These are phyloP conservation scores for Candida dubliniensis DNA, from an alignment of 1,139 yeast species.

Conservation along the genomic window DNA sequence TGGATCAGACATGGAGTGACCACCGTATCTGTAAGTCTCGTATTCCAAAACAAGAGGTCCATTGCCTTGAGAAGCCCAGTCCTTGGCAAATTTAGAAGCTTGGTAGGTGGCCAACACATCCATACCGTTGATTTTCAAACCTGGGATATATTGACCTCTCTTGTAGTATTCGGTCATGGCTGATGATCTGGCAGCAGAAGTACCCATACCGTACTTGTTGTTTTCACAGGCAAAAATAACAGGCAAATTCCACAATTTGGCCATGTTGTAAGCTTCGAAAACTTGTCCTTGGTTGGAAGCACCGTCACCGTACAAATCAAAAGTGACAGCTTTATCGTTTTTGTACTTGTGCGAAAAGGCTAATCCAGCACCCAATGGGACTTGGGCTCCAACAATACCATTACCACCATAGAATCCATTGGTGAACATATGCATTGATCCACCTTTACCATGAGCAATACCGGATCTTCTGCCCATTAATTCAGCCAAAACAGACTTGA, in stretches of 20 bases:
- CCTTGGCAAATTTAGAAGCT: constrained; percentile 96
- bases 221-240: constrained; percentile 95
- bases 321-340: constrained; percentile 77
- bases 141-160: constrained; percentile 99
- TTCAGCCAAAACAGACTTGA: constrained; percentile 88
- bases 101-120: constrained; percentile 93
- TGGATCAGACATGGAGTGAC: constrained; percentile 99
- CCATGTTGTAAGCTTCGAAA: constrained; percentile 97
- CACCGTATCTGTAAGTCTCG: constrained; percentile 99
- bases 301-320: constrained; percentile 96
- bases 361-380: constrained; percentile 95
- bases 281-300: constrained; percentile 99
- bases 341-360: constrained; percentile 96
- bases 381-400: constrained; percentile 99
- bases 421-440: constrained; percentile 98
- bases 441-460: constrained; percentile 97
- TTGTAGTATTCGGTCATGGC: constrained; percentile 96
- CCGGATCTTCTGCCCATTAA: constrained; percentile 96
- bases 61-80: constrained; percentile 90
- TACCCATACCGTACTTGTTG: constrained; percentile 99
- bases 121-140: constrained; percentile 98
- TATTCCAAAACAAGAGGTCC: constrained; percentile 96
- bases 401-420: constrained; percentile 97
- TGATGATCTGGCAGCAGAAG: constrained; percentile 93
- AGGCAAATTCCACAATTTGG: constrained; percentile 97